These are phyloP conservation scores for Cryptococcus sp. DNA, from an alignment of 1,284 basidiomycete species.

Conservation along the genomic window DNA sequence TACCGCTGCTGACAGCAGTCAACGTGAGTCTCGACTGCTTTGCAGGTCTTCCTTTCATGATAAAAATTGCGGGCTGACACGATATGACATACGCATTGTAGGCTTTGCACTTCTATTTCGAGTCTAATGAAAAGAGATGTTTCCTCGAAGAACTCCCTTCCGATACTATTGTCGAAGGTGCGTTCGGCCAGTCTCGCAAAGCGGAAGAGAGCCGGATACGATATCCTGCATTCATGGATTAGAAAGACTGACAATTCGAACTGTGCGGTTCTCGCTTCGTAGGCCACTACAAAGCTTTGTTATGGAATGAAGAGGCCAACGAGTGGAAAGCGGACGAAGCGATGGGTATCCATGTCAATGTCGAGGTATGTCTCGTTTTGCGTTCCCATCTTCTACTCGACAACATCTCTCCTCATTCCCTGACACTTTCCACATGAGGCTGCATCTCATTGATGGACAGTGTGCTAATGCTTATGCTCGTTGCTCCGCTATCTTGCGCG, in stretches of 20 bases:
- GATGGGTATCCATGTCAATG: conserved; percentile 85
- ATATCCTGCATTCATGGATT: no score
- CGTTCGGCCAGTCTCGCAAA: conserved; percentile 27
- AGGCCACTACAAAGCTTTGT: conserved; percentile 91
- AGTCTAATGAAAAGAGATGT: conserved; percentile 87
- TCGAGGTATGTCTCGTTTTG: conserved; percentile 65
- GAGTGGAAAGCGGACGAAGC: conserved; percentile 71
- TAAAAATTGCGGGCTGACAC: not conserved
- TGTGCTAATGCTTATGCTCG: not conserved
- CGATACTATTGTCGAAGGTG: conserved; percentile 94
- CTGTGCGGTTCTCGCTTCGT: conserved; percentile 2
- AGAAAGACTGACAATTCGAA: not conserved
- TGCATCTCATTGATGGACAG: not conserved
- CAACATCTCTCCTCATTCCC: not conserved
- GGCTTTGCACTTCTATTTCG: conserved; percentile 87
- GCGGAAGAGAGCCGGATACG: no score
- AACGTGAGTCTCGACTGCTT: conserved; percentile 21
- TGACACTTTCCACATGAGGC: no score
- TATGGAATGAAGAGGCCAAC: conserved; percentile 78
- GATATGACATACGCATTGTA: conserved; percentile 13
- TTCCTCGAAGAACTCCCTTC: conserved; percentile 97
- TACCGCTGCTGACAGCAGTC: conserved; percentile 31
- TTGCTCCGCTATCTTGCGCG: not conserved
- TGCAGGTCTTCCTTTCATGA: no score
- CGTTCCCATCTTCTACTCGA: not conserved